These are phyloP conservation scores for Rhipidocladum racemiflorum DNA, from an alignment of 176 grass and related monocot species.

Conservation along the genomic window DNA sequence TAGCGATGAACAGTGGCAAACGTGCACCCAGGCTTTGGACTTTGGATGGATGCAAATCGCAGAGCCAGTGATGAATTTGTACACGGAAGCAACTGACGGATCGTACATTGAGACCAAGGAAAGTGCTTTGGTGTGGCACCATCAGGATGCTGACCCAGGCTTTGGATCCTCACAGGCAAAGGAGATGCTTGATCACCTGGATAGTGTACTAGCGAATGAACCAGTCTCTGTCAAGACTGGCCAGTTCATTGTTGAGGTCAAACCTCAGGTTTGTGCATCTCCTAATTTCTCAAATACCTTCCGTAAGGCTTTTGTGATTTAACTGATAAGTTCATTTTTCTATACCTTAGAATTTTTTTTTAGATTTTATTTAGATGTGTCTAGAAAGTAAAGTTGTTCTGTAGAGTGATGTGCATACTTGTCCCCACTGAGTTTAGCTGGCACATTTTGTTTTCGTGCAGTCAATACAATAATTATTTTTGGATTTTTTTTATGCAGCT, in stretches of 20 bases:
- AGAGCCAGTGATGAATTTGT: slow-evolving; percentile 90
- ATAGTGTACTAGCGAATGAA: slow-evolving; percentile 94
- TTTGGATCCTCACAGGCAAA: slow-evolving; percentile 95
- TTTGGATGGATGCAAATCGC: slow-evolving; percentile 98
- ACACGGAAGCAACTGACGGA: slow-evolving; percentile 92
- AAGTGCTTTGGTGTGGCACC: slow-evolving; percentile 95
- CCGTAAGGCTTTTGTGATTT: background rate
- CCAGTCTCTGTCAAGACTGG: slow-evolving; percentile 94
- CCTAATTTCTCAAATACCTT: slow-evolving; percentile 6
- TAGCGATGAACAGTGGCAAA: slow-evolving; percentile 71
- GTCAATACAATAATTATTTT: background rate
- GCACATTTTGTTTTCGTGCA: background rate
- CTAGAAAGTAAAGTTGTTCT: background rate
- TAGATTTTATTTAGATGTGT: slow-evolving; percentile 9
- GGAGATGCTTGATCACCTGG: slow-evolving; percentile 96
- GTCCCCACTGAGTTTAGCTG: background rate
- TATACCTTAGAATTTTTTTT: background rate
- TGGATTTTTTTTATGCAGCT: background rate
- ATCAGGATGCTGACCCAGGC: slow-evolving; percentile 90
- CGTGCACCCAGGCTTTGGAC: slow-evolving; percentile 45
- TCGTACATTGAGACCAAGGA: slow-evolving; percentile 82
- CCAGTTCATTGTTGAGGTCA: slow-evolving; percentile 98
- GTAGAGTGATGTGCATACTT: background rate
- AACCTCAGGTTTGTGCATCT: slow-evolving; percentile 79
- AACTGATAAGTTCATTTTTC: background rate